These are phyloP conservation scores for Sphaerosporella brunnea DNA, from an alignment of 495 filamentous ascomycete genomes.

Conservation along the genomic window DNA sequence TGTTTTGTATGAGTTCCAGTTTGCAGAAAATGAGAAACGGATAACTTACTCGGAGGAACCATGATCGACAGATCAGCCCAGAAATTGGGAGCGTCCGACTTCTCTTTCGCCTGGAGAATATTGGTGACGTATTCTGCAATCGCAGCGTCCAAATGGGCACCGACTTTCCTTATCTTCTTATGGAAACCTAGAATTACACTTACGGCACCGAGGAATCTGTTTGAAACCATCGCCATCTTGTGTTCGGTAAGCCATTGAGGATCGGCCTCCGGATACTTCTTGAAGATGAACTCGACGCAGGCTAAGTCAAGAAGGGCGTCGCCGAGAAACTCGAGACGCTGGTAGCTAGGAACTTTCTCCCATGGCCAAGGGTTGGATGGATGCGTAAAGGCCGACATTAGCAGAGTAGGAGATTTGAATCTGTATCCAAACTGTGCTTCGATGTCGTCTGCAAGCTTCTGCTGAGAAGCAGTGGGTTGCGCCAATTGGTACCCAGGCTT, in stretches of 20 bases:
- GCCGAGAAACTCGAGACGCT: conserved; percentile 84
- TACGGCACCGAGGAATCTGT: conserved; percentile 77
- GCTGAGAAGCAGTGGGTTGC: conserved; percentile 40
- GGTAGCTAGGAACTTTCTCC: conserved; percentile 71
- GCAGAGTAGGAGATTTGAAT: conserved; percentile 62
- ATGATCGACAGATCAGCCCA: conserved; percentile 47
- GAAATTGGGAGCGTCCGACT: conserved; percentile 43
- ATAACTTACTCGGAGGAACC: conserved; percentile 64
- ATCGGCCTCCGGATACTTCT: conserved; percentile 56
- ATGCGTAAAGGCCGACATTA: conserved; percentile 76
- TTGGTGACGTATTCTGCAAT: conserved; percentile 55
- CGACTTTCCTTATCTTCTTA: conserved; percentile 48
- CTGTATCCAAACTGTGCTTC: conserved; percentile 50
- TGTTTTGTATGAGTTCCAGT: background rate
- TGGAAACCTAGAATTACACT: conserved; percentile 63
- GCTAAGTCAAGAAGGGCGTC: conserved; percentile 82
- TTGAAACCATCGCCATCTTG: conserved; percentile 98
- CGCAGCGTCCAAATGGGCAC: conserved; percentile 38
- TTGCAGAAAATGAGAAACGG: conserved; percentile 46
- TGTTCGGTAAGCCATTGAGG: conserved; percentile 98
- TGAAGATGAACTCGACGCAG: conserved; percentile 63
- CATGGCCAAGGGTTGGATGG: conserved; percentile 57
- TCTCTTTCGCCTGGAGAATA: conserved; percentile 37
- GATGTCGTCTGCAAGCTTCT: conserved; percentile 49
- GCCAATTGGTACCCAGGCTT: conserved; percentile 54